These are phyloP conservation scores for Penicillium brevicompactum DNA, from an alignment of 2,329 filamentous ascomycete genomes.

Conservation along the genomic window DNA sequence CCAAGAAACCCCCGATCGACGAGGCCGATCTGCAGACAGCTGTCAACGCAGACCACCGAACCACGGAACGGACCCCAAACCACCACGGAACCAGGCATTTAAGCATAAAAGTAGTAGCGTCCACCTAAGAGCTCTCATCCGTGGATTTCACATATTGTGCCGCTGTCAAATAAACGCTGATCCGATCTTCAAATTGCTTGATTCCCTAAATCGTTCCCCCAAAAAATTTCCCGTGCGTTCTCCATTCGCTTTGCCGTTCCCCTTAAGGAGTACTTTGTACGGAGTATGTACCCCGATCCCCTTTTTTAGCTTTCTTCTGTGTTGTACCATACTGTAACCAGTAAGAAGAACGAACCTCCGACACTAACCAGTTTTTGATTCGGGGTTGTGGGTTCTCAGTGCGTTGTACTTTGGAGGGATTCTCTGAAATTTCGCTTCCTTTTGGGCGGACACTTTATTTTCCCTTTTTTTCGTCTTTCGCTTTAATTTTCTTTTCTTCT, in stretches of 20 bases:
- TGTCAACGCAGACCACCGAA: conserved; percentile 12
- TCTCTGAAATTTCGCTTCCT: conserved; percentile 8
- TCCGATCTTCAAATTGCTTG: not conserved
- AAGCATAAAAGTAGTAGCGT: conserved; percentile 28
- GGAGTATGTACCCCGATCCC: not conserved
- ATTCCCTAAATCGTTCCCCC: not conserved
- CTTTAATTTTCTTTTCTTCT: conserved; percentile 13
- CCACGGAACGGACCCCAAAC: conserved; percentile 20
- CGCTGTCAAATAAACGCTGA: conserved; percentile 19
- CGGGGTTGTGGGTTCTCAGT: conserved; percentile 7
- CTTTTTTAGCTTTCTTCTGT: not conserved
- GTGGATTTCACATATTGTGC: conserved; percentile 18
- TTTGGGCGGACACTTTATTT: conserved; percentile 8
- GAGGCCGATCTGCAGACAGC: conserved; percentile 14
- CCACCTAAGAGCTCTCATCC: conserved; percentile 9
- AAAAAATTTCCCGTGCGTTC: not conserved
- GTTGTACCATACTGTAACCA: not conserved
- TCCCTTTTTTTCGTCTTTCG: conserved; percentile 4
- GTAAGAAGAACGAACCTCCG: not conserved
- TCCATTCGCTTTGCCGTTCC: not conserved
- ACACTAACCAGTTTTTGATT: conserved; percentile 4
- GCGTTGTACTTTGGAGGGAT: conserved; percentile 8
- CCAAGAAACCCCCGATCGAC: conserved; percentile 17
- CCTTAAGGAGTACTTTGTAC: not conserved
- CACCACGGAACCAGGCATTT: conserved; percentile 20